Evolutionary conservation across 805 yeast genomes (phyloP), one percentile per base, ranked within the genome.

Genomic region (Kazachstania psychrophila): DNA sequence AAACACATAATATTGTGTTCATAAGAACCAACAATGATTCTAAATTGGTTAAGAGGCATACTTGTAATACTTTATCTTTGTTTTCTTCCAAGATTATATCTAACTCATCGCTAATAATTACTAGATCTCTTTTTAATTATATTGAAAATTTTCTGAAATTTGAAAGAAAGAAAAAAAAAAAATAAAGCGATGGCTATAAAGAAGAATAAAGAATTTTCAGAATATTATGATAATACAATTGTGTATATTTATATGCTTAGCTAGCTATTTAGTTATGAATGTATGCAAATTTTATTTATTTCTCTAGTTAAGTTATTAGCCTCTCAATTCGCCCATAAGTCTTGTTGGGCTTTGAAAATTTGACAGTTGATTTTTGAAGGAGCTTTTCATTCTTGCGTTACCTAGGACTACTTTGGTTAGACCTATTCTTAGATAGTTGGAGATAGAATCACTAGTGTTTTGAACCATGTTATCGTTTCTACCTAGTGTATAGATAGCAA

Each of bases 21-120:
- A 52, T 92, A 92, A 0, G 96, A 87, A 18, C 98, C 98, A 10
- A 85, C 94, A 49, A 89, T 72, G 17, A 92, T 77, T 56, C 98
- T 70, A 47, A 89, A 81, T 49, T 68, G 71, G 36, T 56, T 58
- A 25, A 37, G 34, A 15, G 47, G 18, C 56, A 48, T 52, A 8
- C 5, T 13, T 14, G 9, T n/a, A n/a, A 5, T 28, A 9, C 12
- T 17, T 28, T 28, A 19, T 18, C 13, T 5, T 13, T 7, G 6
- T 7, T 15, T 28, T 3, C 7, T 15, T 28, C 3, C 13, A 28
- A 17, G 11, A 5, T 28, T 7, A 18, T n/a, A 24, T 13, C n/a
- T 24, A 24, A 13, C 27, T 24, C 27, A 24, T 24, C 27, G 5
- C 27, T 24, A 11, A 24, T 22, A 24, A 24, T 11, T 11, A 11